phyloP scores from a whole-genome alignment of 192 early-diverging fungal genomes.

The Coemansia sp. region DNA sequence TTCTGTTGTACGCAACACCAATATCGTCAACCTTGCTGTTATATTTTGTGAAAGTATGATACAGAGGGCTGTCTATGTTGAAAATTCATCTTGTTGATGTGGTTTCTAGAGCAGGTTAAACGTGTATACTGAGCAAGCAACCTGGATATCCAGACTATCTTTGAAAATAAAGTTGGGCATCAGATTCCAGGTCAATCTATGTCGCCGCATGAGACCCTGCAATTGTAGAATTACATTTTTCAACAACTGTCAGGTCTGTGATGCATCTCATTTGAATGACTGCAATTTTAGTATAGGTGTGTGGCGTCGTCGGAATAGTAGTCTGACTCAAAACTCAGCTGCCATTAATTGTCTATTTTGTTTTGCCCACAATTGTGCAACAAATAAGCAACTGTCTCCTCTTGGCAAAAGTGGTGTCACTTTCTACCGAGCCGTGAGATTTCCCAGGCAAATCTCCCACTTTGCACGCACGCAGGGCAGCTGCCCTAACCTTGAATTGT shows the following conservation, averaged over 20 bases:
- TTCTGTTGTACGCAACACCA: background rate
- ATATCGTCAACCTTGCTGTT: no score
- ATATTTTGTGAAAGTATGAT: no score
- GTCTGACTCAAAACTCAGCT: background rate
- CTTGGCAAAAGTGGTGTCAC: conserved; percentile 1
- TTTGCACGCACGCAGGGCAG: conserved; percentile 1
- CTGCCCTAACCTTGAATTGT: conserved; percentile 10
- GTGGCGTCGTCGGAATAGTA: background rate
- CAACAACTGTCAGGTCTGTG: background rate
- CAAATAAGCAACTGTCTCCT: background rate
- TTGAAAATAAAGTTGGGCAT: background rate
- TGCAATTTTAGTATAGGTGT: background rate
- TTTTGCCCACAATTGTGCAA: conserved; percentile 7
- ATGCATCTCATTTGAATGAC: background rate
- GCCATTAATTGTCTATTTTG: conserved; percentile 1
- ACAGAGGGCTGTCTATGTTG: no score
- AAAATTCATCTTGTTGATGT: no score
- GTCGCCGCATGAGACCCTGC: background rate
- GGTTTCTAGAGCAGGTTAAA: no score
- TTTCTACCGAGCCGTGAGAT: conserved; percentile 5
- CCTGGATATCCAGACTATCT: background rate
- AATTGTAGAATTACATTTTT: conserved; percentile 4
- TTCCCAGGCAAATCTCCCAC: conserved; percentile 3
- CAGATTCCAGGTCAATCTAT: background rate
- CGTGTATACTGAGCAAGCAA: no score